A percentile compares a stretch with the other conserved stretches of the same genome.
These are phyloP conservation scores for Flaveria linearis DNA, from an alignment of 129 eudicot genomes.

Conservation along the genomic window DNA sequence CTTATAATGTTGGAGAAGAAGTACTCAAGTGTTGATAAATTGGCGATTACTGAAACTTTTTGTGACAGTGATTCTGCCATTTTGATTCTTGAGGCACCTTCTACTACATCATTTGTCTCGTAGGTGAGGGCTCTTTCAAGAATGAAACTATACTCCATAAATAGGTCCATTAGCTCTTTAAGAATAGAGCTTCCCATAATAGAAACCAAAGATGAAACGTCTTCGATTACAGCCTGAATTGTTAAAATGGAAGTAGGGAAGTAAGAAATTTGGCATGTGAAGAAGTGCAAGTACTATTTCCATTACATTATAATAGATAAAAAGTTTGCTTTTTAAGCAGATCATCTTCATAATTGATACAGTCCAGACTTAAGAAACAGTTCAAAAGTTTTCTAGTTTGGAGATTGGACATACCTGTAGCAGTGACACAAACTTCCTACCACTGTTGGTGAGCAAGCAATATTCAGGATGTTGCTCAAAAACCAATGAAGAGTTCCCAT, in stretches of 20 bases:
- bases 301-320: background rate
- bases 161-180: conserved; percentile 53
- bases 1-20: conserved; percentile 45
- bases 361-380: background rate
- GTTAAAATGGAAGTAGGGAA: background rate
- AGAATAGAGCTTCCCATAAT: conserved; percentile 56
- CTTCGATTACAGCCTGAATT: conserved; percentile 49
- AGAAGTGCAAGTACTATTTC: background rate
- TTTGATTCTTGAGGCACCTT: conserved; percentile 40
- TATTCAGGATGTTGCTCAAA: conserved; percentile 48
- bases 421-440: conserved; percentile 66
- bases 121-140: conserved; percentile 59
- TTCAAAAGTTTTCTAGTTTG: background rate
- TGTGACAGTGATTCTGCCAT: conserved; percentile 47
- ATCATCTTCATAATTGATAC: too few relatives aligned
- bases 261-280: conserved; percentile 20
- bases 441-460: conserved; percentile 70
- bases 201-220: conserved; percentile 46
- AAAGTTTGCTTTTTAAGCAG: background rate
- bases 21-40: conserved; percentile 43
- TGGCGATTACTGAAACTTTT: conserved; percentile 60
- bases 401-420: conserved; percentile 53
- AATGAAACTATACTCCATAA: conserved; percentile 43
- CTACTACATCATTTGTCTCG: conserved; percentile 34
- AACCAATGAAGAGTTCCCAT: conserved; percentile 31